Conservation (phyloP, 1,284 basidiomycete species). For the Cystobasidium pallidum region DNA sequence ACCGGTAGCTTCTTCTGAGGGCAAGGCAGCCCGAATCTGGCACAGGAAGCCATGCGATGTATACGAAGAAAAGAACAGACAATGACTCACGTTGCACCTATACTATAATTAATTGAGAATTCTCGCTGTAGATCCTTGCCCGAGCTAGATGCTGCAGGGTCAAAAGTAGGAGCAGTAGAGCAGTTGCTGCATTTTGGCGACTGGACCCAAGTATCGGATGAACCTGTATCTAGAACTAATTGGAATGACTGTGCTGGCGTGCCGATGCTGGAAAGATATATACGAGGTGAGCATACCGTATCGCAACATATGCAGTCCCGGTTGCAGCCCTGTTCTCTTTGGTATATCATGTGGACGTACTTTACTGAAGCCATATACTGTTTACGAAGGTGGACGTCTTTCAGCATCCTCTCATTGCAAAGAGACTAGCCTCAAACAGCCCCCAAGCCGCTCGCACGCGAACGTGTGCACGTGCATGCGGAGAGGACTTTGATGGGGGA, state of each 20-base stretch:
- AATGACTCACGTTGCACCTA: slow-evolving; percentile 53
- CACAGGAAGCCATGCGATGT: too few species aligned
- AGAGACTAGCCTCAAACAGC: background rate
- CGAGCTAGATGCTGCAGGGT: slow-evolving; percentile 31
- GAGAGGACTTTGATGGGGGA: background rate
- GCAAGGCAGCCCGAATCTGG: too few species aligned
- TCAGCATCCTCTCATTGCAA: too few species aligned
- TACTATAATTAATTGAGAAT: slow-evolving; percentile 54
- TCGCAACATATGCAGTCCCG: too few species aligned
- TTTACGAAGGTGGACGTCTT: background rate
- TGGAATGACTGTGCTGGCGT: slow-evolving; percentile 58
- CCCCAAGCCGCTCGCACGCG: background rate
- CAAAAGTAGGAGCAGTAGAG: slow-evolving; percentile 47
- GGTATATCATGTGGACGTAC: background rate
- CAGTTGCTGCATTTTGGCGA: slow-evolving; percentile 60
- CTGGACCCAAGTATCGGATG: slow-evolving; percentile 76
- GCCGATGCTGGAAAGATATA: slow-evolving; percentile 55
- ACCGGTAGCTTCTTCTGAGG: too few species aligned
- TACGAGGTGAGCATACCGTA: too few species aligned
- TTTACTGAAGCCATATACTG: slow-evolving; percentile 10
- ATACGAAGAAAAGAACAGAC: too few species aligned
- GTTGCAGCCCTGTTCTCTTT: background rate
- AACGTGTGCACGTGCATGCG: background rate
- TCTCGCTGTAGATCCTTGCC: slow-evolving; percentile 48
- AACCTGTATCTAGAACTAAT: slow-evolving; percentile 67